Conservation (phyloP, 345 rosid genomes). For the Ceriops decandra region DNA sequence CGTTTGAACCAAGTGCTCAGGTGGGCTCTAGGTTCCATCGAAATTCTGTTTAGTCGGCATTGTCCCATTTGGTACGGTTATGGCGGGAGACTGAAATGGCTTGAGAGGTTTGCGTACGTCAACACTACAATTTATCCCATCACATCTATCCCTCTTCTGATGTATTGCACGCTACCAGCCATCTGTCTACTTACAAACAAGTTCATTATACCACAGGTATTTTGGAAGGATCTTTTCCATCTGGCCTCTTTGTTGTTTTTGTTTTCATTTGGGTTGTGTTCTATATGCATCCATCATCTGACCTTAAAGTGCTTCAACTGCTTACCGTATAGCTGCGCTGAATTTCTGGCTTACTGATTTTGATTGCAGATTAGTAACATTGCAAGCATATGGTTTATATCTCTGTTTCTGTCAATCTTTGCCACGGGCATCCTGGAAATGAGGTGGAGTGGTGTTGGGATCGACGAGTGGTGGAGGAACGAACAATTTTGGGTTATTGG, state of each 20-base stretch:
- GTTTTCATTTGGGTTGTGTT: no score
- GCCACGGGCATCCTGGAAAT: conserved; percentile 92
- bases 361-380: conserved; percentile 74
- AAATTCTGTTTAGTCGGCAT: conserved; percentile 90
- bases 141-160: conserved; percentile 81
- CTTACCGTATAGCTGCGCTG: neutral
- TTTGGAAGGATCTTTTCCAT: neutral
- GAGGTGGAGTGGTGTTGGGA: conserved; percentile 98
- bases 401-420: conserved; percentile 90
- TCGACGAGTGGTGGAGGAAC: conserved; percentile 98
- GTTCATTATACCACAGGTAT: conserved; percentile 92
- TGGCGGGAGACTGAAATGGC: conserved; percentile 78
- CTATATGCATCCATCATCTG: no score
- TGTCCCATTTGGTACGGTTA: conserved; percentile 97
- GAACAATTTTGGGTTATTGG: conserved; percentile 98
- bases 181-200: conserved; percentile 89
- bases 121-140: conserved; percentile 88
- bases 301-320: neutral
- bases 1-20: conserved; percentile 96
- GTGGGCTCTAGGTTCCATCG: conserved; percentile 93
- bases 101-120: conserved; percentile 79
- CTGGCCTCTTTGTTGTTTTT: neutral
- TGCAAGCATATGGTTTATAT: conserved; percentile 85
- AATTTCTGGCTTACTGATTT: neutral
- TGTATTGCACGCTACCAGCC: conserved; percentile 87